Conservation (phyloP, 306 rosid genomes). For the Prunus dulcis region DNA sequence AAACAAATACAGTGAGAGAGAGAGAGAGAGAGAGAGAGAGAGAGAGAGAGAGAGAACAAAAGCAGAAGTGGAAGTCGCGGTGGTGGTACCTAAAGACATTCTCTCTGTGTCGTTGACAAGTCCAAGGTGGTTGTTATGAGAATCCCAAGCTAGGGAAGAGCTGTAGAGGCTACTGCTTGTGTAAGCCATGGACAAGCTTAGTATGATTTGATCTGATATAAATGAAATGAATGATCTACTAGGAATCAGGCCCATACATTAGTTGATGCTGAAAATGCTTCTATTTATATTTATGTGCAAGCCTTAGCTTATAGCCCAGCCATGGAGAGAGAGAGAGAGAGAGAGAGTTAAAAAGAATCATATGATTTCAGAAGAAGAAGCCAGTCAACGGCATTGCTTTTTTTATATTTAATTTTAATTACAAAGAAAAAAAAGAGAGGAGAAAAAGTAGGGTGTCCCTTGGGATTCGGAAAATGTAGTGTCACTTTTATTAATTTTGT, state of each 20-base stretch:
- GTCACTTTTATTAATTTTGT: constrained; percentile 33
- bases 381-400: constrained; percentile 68
- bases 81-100: constrained; percentile 53
- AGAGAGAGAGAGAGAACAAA: not conserved
- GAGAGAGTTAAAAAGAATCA: not conserved
- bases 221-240: too few relatives aligned
- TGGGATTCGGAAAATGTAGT: constrained; percentile 79
- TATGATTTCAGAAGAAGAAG: constrained; percentile 35
- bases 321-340: too few relatives aligned
- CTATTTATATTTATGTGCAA: too few relatives aligned
- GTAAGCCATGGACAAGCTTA: constrained; percentile 34
- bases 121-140: constrained; percentile 43
- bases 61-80: not conserved
- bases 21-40: not conserved
- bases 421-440: constrained; percentile 6
- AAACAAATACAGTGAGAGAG: not conserved
- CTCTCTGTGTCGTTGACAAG: constrained; percentile 55
- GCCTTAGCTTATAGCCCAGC: too few relatives aligned
- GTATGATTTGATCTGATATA: too few relatives aligned
- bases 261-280: too few relatives aligned
- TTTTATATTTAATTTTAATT: not conserved
- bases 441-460: constrained; percentile 39
- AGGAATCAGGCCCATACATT: too few relatives aligned
- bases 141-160: constrained; percentile 66
- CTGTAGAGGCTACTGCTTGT: constrained; percentile 37